These are phyloP conservation scores for Boletus sp. DNA, from an alignment of 1,284 basidiomycete genomes.

Conservation along the genomic window DNA sequence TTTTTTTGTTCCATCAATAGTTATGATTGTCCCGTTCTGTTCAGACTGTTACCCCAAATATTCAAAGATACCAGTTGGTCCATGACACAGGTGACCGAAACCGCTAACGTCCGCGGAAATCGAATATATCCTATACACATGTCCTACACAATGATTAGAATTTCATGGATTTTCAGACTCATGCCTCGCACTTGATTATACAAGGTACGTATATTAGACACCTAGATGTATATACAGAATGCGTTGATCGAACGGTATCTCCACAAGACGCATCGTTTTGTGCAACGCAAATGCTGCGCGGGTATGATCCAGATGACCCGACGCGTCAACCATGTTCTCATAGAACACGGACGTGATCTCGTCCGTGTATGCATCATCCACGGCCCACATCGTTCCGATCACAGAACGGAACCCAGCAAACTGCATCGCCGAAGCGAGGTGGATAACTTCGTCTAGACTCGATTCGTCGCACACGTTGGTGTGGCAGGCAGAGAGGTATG, in stretches of 20 bases:
- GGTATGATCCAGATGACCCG: background rate
- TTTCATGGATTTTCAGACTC: too few relatives aligned
- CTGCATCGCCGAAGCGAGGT: conserved; percentile 6
- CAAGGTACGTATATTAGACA: background rate
- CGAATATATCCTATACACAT: too few relatives aligned
- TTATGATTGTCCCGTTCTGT: background rate
- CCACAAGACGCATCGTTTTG: background rate
- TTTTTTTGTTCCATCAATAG: background rate
- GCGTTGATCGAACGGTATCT: background rate
- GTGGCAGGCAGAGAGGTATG: conserved; percentile 1
- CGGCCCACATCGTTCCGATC: conserved; percentile 1
- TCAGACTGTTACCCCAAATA: background rate
- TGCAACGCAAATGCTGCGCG: background rate
- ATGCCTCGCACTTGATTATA: too few relatives aligned
- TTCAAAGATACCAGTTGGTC: background rate
- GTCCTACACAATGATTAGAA: background rate
- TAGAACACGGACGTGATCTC: conserved; percentile 3
- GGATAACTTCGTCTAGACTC: conserved; percentile 1
- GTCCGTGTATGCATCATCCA: background rate
- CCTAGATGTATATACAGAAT: background rate
- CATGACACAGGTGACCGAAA: background rate
- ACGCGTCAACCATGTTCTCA: background rate
- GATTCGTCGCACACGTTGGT: background rate
- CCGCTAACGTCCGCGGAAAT: background rate
- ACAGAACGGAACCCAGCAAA: conserved; percentile 10